phyloP scores from a whole-genome alignment of 495 filamentous ascomycete species.

The Polyplosphaeria fusca region DNA sequence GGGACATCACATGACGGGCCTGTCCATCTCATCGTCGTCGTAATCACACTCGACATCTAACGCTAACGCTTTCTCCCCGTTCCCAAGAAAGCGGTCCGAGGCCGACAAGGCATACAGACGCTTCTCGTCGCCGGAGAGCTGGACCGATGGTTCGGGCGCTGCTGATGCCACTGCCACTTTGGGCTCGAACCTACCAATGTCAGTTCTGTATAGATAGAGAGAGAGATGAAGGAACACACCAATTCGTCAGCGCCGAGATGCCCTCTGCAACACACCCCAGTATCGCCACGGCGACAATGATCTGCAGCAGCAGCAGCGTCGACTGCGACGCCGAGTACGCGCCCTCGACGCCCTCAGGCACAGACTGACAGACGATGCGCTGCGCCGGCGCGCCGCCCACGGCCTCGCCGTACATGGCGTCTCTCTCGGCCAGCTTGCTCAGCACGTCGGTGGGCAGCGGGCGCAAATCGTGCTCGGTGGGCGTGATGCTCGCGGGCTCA shows the following conservation, averaged over 20 bases:
- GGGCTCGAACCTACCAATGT: background rate
- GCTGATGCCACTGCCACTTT: background rate
- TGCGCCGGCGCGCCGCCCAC: constrained; percentile 3
- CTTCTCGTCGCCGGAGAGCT: background rate
- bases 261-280: constrained; percentile 19
- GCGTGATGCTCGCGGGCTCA: background rate
- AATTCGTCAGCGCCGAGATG: background rate
- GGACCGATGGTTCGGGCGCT: background rate
- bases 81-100: background rate
- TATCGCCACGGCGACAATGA: constrained; percentile 12
- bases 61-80: background rate
- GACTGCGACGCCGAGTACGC: constrained; percentile 7
- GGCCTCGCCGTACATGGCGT: background rate
- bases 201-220: background rate
- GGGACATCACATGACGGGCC: background rate
- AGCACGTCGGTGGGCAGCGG: background rate
- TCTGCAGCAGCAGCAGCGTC: constrained; percentile 5
- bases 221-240: constrained; percentile 3
- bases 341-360: constrained; percentile 1
- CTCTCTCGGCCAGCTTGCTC: background rate
- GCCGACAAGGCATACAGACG: background rate
- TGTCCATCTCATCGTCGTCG: background rate
- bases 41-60: background rate
- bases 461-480: background rate
- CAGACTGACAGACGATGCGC: constrained; percentile 4